Base-by-base conservation (phyloP, 768 basidiomycete genomes). In the Hericium erinaceus region DNA sequence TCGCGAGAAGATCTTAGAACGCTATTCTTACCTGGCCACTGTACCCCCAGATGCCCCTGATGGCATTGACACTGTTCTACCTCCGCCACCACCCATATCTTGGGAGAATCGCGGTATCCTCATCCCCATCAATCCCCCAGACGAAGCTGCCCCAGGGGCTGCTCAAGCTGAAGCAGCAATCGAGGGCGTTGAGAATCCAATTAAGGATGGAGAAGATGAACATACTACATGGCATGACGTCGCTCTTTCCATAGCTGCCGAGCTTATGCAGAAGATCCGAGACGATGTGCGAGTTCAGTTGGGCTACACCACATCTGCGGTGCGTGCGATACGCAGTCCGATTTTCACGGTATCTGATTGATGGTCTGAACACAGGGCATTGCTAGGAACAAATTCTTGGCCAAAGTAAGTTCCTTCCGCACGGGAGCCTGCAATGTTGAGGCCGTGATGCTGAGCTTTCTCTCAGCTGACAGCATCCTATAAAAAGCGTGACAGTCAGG, bases 231-330 rank as follows among this genome's bases (percentile, higher is more conserved):
- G 97, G 97, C 90, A 93, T 60, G 95, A 98, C 69, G 80, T 97
- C 46, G 92, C 92, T 0, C 70, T 99, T 26, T 87, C 87, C 4
- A 84, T 98, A 50, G 95, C 85, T 2, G 92, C 93, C 3, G 91
- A 91, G 65, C 67, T 95, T 28, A 94, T 97, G 85, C 70, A 73
- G n/a, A 82, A 79, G 57, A 80, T 89, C 48, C 76, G 94, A 61
- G 74, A 75, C 54, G 82, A 85, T 54, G 83, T 98, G 9, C 76
- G 77, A 54, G 71, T 74, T 24, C 78, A 81, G 64, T 77, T 98
- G 28, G 89, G 92, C 15, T 99, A 99, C 66, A 93, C 92, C n/a
- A 92, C 87, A 46, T 94, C 92, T 54, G 93, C 94, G 12, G 93
- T 93, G 63, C 63, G 87, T 73, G 15, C n/a, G 5, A 20, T 39